Evolutionary conservation across 2,329 filamentous ascomycete species (phyloP).

Genomic region (Pestalotiopsis sp.): DNA sequence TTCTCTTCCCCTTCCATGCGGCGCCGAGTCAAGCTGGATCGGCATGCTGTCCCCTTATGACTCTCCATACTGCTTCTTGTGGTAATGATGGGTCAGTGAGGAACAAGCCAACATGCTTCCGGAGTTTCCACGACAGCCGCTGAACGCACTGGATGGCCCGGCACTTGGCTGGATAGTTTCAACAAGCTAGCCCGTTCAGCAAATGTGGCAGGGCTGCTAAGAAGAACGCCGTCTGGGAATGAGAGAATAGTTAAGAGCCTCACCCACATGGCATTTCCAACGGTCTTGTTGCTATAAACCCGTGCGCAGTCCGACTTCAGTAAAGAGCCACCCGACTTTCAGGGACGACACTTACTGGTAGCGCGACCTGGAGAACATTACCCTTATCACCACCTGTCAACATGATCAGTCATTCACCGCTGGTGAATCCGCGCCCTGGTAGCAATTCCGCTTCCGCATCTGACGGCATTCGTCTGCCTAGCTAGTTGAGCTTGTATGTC

Average conservation of each 20-base stretch:
- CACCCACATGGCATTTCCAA: conserved; percentile 5
- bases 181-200: not conserved
- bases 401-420: not conserved
- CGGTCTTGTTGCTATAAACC: not conserved
- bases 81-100: too few relatives aligned
- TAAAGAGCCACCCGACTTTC: not conserved
- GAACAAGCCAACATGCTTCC: too few relatives aligned
- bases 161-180: not conserved
- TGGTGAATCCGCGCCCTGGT: not conserved
- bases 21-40: too few relatives aligned
- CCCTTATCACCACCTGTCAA: not conserved
- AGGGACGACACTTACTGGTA: not conserved
- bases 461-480: not conserved
- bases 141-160: not conserved
- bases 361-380: not conserved
- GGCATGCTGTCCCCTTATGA: too few relatives aligned
- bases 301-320: not conserved
- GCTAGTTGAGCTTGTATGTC: not conserved
- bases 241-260: not conserved
- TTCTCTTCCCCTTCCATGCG: too few relatives aligned
- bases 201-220: not conserved
- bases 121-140: too few relatives aligned
- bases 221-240: not conserved
- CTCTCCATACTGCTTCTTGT: too few relatives aligned
- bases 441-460: not conserved